A percentile compares a stretch with the other conserved stretches of the same genome.
Evolutionary conservation across 495 filamentous ascomycete genomes (phyloP).

Genomic region (Echria macrotheca): DNA sequence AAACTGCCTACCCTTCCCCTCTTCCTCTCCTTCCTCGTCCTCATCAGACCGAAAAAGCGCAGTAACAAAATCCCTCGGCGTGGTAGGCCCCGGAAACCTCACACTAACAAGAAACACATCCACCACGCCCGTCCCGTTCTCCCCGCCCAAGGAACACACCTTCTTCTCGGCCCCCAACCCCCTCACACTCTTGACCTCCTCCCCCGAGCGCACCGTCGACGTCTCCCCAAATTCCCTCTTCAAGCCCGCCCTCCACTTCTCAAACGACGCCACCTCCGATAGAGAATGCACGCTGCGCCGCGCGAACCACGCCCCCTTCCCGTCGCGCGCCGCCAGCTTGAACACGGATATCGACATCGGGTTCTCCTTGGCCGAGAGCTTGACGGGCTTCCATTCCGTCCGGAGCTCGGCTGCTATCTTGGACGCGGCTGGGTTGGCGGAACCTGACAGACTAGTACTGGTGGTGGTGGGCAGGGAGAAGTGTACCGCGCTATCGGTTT

Average conservation of each 20-base stretch:
- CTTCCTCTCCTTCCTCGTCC: background rate
- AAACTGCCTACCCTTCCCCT: conserved; percentile 50
- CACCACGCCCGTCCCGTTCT: conserved; percentile 51
- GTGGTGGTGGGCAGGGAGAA: too few relatives aligned
- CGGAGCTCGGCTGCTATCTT: conserved; percentile 42
- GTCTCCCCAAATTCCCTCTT: conserved; percentile 59
- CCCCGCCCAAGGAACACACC: conserved; percentile 53
- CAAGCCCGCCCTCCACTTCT: conserved; percentile 57
- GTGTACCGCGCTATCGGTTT: conserved; percentile 34
- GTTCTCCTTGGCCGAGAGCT: conserved; percentile 61
- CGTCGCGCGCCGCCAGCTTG: conserved; percentile 72
- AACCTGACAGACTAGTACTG: too few relatives aligned
- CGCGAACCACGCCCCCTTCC: conserved; percentile 85
- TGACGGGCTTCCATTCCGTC: conserved; percentile 83
- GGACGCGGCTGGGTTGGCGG: too few relatives aligned
- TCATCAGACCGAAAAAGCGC: conserved; percentile 57
- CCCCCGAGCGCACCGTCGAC: conserved; percentile 44
- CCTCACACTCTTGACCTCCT: conserved; percentile 63
- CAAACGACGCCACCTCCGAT: conserved; percentile 55
- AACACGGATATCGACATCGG: conserved; percentile 72
- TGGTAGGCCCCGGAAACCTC: conserved; percentile 83
- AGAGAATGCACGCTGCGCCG: conserved; percentile 78
- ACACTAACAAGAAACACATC: conserved; percentile 81
- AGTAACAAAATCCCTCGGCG: conserved; percentile 82
- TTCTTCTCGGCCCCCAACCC: conserved; percentile 77